Base-by-base conservation (phyloP, 1,284 basidiomycete genomes). In the Pholiota adiposa region DNA sequence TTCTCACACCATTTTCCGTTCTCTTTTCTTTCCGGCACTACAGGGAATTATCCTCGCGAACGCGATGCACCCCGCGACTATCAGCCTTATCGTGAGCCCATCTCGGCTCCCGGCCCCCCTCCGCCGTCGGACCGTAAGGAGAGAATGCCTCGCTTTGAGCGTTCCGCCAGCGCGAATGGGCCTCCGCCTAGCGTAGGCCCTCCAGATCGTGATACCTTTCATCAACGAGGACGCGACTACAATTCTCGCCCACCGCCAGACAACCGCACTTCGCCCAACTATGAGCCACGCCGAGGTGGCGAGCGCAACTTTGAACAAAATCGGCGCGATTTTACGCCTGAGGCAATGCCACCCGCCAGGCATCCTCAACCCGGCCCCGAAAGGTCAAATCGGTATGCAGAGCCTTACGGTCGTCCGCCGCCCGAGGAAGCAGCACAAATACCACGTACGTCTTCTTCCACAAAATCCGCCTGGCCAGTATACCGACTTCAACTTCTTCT, bases 1-100 rank as follows among this genome's bases (percentile, higher is more conserved):
- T 68, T 66, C 65, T 68, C 63, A 66, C 67, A 50, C 57, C 44
- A 29, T 63, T 64, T 67, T 69, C 51, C 65, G 56, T 49, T 59
- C 51, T 58, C 57, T 67, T 69, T 60, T 63, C 61, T 77, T 80
- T 74, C 65, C 46, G 64, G 65, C 63, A 61, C 61, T 72, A 68
- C 68, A 88, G 86, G 86, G 75, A 65, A 66, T 29, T 69, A 61
- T 44, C n/a, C 58, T 29, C 69, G 65, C 56, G 65, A 72, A 52
- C 60, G 58, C 51, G 66, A 68, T 41, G 19, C 62, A 61, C 60
- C 59, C 48, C 68, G 56, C 66, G 64, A 61, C 48, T 59, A 61
- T 44, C 56, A 52, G 49, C 54, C 56, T 11, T 61, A 61, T 38
- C 55, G 58, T 40, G 64, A 61, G 18, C 54, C 23, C 25, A 38